These are phyloP conservation scores for Lodderomyces elongisporus DNA, from an alignment of 1,139 yeast genomes.

Conservation along the genomic window DNA sequence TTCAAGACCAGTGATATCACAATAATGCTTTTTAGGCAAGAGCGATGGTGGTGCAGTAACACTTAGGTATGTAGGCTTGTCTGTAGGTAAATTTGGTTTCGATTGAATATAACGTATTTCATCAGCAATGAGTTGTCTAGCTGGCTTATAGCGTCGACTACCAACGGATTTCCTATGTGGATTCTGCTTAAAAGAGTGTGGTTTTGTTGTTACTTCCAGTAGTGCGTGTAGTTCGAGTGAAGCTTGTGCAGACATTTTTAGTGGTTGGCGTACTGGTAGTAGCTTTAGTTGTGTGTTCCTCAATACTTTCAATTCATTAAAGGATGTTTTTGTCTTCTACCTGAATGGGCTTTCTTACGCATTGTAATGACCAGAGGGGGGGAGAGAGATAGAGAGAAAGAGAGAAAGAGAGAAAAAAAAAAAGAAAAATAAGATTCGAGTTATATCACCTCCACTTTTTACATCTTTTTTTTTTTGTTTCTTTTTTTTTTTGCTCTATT, in stretches of 20 bases:
- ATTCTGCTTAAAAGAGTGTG: constrained; percentile 51
- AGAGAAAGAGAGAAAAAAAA: no score
- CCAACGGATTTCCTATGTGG: constrained; percentile 43
- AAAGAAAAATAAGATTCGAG: no score
- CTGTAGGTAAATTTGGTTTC: constrained; percentile 34
- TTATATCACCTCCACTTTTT: no score
- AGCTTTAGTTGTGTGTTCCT: not conserved
- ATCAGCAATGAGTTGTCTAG: constrained; percentile 70
- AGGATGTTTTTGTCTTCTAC: no score
- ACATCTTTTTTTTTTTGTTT: no score
- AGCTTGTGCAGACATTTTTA: constrained; percentile 4
- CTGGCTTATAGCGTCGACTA: constrained; percentile 66
- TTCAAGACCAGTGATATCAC: constrained; percentile 89
- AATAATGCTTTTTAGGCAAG: constrained; percentile 75
- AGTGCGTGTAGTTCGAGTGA: constrained; percentile 26
- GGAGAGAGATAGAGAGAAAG: no score
- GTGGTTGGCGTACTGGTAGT: no score
- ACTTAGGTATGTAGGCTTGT: constrained; percentile 55
- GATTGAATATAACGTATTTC: constrained; percentile 61
- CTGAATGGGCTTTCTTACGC: not conserved
- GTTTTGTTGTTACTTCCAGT: constrained; percentile 39
- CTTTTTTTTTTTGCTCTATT: no score
- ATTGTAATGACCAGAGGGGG: no score
- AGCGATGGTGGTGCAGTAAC: constrained; percentile 87
- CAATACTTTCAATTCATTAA: not conserved